Base-by-base conservation (phyloP, 108 stramenopile genomes). In the Cyclotella atomus region DNA sequence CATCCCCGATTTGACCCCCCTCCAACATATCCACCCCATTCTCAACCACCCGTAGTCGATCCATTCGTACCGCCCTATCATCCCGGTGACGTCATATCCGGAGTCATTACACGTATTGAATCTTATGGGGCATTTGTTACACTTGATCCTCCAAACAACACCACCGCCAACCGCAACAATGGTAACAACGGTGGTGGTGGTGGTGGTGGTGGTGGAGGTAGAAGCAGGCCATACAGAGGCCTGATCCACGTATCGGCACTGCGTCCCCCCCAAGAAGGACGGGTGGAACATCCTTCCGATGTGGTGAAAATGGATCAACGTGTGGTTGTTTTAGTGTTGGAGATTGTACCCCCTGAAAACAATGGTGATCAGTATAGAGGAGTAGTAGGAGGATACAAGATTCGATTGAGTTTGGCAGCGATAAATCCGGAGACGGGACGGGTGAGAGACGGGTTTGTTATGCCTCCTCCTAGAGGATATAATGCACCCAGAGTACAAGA, bases 101-200 rank as follows among this genome's bases (percentile, higher is more conserved):
- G 91, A 16, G 64, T 65, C n/a, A 73, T 94, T 5, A 69, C 75
- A 24, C 79, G 90, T 8, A 80, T 95, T 28, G 94, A 95, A 84
- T 17, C 87, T 12, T 95, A 92, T 59, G 94, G 94, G 29, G 89
- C 90, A 41, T 95, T 95, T 77, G 72, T 89, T 9, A 77, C 86
- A 16, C 75, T 89, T 35, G 61, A 76, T 52, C 65, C 69, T 41
- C 59, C 75, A 14, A 50, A 46, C 59, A 56, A 46, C 14, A 45
- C 43, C 14, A 44, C 33, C 28, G 24, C 16, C 50, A 52, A 0
- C 25, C 45, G 17, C 30, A 23, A 43, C 38, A n/a, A n/a, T n/a
- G n/a, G n/a, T n/a, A n/a, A n/a, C n/a, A n/a, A n/a, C n/a, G n/a
- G n/a, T n/a, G n/a, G n/a, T n/a, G n/a, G n/a, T n/a, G n/a, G n/a